Evolutionary conservation across 768 basidiomycete species (phyloP).

Genomic region (Strobilomyces dryophilus): DNA sequence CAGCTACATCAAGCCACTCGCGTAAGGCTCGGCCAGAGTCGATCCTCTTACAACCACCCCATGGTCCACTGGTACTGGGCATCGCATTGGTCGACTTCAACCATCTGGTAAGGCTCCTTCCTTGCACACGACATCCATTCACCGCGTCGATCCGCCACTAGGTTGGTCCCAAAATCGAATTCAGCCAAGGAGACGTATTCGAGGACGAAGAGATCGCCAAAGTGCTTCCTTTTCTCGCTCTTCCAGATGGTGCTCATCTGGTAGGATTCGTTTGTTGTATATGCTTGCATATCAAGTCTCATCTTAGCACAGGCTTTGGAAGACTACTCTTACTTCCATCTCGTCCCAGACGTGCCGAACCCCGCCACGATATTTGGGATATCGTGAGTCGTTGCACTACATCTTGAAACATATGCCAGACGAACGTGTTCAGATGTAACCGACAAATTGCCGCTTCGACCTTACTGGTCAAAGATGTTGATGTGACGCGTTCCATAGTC

Average conservation of each 20-base stretch:
- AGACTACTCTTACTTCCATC: constrained; percentile 96
- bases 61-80: constrained; percentile 66
- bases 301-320: constrained; percentile 38
- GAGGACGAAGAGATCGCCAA: constrained; percentile 82
- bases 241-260: constrained; percentile 96
- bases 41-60: constrained; percentile 55
- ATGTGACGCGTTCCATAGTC: constrained; percentile 93
- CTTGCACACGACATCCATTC: constrained; percentile 3
- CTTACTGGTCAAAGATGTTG: constrained; percentile 71
- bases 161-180: constrained; percentile 93
- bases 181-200: constrained; percentile 71
- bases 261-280: constrained; percentile 35
- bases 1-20: constrained; percentile 51
- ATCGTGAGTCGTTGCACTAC: constrained; percentile 47
- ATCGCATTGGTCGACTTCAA: constrained; percentile 95
- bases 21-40: constrained; percentile 79
- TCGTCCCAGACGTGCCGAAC: constrained; percentile 67
- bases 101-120: constrained; percentile 61
- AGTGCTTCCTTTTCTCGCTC: constrained; percentile 89
- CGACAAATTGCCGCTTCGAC: constrained; percentile 85
- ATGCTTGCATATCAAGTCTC: constrained; percentile 10
- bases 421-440: constrained; percentile 62
- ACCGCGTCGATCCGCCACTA: constrained; percentile 30
- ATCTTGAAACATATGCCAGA: not conserved
- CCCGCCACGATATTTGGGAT: constrained; percentile 93